phyloP scores from a whole-genome alignment of 2,329 filamentous ascomycete species.

The Fusarium xyrophilum region DNA sequence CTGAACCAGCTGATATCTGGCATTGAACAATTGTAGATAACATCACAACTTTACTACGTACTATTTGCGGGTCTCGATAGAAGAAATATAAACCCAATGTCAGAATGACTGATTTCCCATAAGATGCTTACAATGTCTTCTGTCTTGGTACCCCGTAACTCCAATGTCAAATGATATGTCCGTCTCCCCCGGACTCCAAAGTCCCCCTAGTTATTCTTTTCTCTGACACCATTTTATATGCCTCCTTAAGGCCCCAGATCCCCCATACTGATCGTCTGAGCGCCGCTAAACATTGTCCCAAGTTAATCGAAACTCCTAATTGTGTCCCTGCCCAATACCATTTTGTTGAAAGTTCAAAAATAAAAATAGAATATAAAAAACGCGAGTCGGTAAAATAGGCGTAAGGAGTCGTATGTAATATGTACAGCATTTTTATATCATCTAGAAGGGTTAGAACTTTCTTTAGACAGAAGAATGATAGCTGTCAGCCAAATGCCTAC shows the following conservation, averaged over 20 bases:
- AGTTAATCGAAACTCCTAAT: conserved; percentile 22
- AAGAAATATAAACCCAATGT: conserved; percentile 4
- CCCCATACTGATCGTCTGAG: conserved; percentile 1
- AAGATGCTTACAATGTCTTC: conserved; percentile 19
- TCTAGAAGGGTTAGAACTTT: not conserved
- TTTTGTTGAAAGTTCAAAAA: conserved; percentile 4
- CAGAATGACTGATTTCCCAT: conserved; percentile 14
- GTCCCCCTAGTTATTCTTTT: conserved; percentile 13
- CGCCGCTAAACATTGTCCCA: conserved; percentile 22
- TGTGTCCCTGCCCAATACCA: not conserved
- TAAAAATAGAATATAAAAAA: conserved; percentile 12
- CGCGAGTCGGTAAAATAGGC: not conserved
- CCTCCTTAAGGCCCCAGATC: conserved; percentile 4
- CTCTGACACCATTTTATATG: conserved; percentile 13
- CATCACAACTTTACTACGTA: conserved; percentile 1
- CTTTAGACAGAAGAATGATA: not conserved
- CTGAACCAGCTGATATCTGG: conserved; percentile 61
- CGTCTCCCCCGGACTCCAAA: conserved; percentile 20
- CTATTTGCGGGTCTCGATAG: not conserved
- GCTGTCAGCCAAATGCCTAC: not conserved
- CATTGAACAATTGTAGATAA: conserved; percentile 64
- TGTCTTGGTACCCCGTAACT: conserved; percentile 8
- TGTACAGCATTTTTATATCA: not conserved
- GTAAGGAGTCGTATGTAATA: not conserved
- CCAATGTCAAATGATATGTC: conserved; percentile 26